These are phyloP conservation scores for Neurospora discreta DNA, from an alignment of 495 filamentous ascomycete species.

Conservation along the genomic window DNA sequence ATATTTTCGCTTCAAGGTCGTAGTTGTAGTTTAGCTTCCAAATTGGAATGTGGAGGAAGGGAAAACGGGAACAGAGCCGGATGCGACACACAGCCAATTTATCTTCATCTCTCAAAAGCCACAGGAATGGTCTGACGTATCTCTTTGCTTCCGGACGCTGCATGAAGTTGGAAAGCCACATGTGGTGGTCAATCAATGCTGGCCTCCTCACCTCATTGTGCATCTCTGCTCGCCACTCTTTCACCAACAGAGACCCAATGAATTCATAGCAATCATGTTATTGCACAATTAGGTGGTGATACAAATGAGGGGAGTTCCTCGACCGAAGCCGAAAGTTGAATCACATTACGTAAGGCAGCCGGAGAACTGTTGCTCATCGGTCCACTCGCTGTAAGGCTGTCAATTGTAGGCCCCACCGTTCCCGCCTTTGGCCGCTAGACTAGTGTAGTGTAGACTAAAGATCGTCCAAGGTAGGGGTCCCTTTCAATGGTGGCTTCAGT, in stretches of 20 bases:
- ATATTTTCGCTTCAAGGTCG: neutral
- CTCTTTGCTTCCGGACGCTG: too few relatives aligned
- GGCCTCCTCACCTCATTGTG: neutral
- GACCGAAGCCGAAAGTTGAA: neutral
- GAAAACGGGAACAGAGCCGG: neutral
- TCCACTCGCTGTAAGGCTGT: neutral
- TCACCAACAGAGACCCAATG: neutral
- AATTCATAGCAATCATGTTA: neutral
- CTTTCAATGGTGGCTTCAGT: neutral
- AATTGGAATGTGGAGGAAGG: neutral
- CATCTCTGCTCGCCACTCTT: neutral
- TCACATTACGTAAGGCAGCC: neutral
- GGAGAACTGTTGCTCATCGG: neutral
- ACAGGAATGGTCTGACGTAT: neutral
- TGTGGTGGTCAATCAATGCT: neutral
- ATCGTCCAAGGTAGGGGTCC: neutral
- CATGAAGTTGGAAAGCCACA: too few relatives aligned
- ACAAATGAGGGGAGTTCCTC: neutral
- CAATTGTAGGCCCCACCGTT: neutral
- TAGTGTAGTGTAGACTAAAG: too few relatives aligned
- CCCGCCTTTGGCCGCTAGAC: neutral
- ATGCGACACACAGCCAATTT: neutral
- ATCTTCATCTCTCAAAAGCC: neutral
- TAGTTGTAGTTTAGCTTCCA: too few relatives aligned
- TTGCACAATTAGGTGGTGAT: neutral